These are phyloP conservation scores for Trypanosoma platydactyli DNA, from an alignment of 208 protist species.

Conservation along the genomic window DNA sequence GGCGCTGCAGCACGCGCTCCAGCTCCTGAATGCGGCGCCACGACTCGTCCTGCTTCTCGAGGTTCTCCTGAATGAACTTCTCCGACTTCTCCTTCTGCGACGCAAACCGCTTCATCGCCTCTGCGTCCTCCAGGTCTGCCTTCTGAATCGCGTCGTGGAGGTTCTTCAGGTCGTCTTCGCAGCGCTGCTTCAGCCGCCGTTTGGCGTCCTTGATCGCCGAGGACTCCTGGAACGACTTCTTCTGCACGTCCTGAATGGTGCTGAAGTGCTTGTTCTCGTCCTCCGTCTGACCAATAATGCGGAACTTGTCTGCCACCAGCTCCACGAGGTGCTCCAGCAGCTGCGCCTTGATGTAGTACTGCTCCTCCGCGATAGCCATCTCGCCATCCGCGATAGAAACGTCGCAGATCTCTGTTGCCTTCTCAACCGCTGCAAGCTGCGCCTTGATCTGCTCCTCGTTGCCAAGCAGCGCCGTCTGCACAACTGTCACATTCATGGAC, in stretches of 20 bases:
- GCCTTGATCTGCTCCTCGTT: constrained; percentile 61
- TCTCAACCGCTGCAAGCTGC: constrained; percentile 44
- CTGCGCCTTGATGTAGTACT: constrained; percentile 70
- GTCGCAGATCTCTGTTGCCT: constrained; percentile 52
- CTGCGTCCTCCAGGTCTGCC: constrained; percentile 76
- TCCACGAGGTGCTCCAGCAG: constrained; percentile 56
- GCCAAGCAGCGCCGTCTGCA: constrained; percentile 48
- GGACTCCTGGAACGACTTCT: constrained; percentile 76
- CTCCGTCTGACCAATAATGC: constrained; percentile 57
- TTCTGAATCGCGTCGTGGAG: constrained; percentile 81
- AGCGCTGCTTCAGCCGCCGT: constrained; percentile 73
- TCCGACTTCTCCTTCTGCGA: constrained; percentile 76
- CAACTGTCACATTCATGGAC: constrained; percentile 52
- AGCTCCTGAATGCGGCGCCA: constrained; percentile 84
- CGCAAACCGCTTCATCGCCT: constrained; percentile 75
- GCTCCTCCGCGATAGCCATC: constrained; percentile 58
- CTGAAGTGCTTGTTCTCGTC: constrained; percentile 53
- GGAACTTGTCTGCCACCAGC: constrained; percentile 54
- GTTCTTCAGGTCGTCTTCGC: constrained; percentile 72
- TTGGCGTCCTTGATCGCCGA: constrained; percentile 80
- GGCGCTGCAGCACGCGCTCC: constrained; percentile 70
- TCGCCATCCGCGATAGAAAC: constrained; percentile 47
- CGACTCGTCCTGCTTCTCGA: constrained; percentile 71
- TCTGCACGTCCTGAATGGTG: constrained; percentile 62
- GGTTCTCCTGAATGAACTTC: constrained; percentile 64